Conservation (phyloP, 805 yeast species). For the Metschnikowia baotianmanensis region DNA sequence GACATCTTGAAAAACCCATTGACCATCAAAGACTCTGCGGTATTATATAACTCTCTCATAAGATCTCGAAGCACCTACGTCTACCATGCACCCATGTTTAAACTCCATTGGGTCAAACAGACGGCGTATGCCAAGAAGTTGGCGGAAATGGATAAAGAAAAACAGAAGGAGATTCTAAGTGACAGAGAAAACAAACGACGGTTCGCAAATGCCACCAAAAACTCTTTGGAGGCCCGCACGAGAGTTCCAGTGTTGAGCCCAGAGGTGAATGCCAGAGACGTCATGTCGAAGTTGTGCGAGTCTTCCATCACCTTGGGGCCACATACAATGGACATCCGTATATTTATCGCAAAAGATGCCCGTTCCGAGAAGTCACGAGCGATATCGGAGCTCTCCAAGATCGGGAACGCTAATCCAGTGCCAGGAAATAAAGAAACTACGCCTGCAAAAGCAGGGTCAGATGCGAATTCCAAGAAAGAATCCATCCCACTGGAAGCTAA, state of each 20-base stretch:
- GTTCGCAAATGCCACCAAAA: slow-evolving; percentile 21
- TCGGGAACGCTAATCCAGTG: slow-evolving; percentile 1
- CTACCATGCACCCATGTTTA: slow-evolving; percentile 70
- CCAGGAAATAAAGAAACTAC: neutral
- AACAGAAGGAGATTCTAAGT: slow-evolving; percentile 18
- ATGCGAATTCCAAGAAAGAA: too few relatives aligned
- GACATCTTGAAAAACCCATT: slow-evolving; percentile 61
- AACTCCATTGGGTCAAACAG: slow-evolving; percentile 76
- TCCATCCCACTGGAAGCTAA: too few relatives aligned
- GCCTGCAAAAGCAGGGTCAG: neutral
- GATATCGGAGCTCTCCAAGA: slow-evolving; percentile 21
- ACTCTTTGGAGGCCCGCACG: slow-evolving; percentile 19
- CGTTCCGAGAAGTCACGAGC: slow-evolving; percentile 50
- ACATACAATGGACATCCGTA: slow-evolving; percentile 70
- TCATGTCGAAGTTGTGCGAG: slow-evolving; percentile 86
- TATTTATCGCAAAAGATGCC: slow-evolving; percentile 85
- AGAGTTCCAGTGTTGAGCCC: slow-evolving; percentile 36
- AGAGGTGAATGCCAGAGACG: slow-evolving; percentile 65
- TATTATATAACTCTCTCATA: slow-evolving; percentile 65
- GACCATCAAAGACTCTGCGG: slow-evolving; percentile 69
- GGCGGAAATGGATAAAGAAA: slow-evolving; percentile 34
- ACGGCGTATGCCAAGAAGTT: slow-evolving; percentile 50
- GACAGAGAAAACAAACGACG: slow-evolving; percentile 17
- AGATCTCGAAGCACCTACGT: slow-evolving; percentile 59
- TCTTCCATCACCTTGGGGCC: slow-evolving; percentile 75